Evolutionary conservation across 148 eudicot species (phyloP).

Genomic region (Salicornia ramosissima): DNA sequence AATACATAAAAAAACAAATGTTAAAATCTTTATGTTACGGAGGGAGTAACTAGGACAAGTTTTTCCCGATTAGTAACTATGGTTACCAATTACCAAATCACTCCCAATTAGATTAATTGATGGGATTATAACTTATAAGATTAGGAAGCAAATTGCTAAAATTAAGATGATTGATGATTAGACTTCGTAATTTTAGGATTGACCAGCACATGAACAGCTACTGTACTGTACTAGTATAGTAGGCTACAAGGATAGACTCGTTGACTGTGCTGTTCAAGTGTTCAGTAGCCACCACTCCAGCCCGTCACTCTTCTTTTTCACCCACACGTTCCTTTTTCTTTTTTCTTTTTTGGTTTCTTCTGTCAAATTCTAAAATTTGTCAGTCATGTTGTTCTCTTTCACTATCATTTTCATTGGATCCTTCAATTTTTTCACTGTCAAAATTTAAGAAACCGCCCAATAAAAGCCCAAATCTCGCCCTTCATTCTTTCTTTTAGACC

Average conservation of each 20-base stretch:
- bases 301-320: background rate
- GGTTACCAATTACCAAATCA: too few relatives aligned
- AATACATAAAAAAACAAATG: too few relatives aligned
- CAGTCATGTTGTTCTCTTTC: background rate
- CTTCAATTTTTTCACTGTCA: background rate
- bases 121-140: too few relatives aligned
- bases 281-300: constrained; percentile 2
- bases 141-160: too few relatives aligned
- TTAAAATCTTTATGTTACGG: too few relatives aligned
- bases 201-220: background rate
- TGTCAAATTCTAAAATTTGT: constrained; percentile 5
- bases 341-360: background rate
- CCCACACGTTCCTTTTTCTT: background rate
- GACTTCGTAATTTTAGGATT: constrained; percentile 4
- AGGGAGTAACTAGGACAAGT: too few relatives aligned
- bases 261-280: too few relatives aligned
- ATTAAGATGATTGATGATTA: constrained; percentile 8
- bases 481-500: too few relatives aligned
- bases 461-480: constrained; percentile 6
- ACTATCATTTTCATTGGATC: constrained; percentile 6
- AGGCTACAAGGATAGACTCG: too few relatives aligned
- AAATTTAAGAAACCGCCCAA: too few relatives aligned
- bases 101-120: too few relatives aligned
- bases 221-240: background rate
- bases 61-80: too few relatives aligned